These are phyloP conservation scores for Nepenthes gracilis DNA, from an alignment of 148 eudicot genomes.

Conservation along the genomic window DNA sequence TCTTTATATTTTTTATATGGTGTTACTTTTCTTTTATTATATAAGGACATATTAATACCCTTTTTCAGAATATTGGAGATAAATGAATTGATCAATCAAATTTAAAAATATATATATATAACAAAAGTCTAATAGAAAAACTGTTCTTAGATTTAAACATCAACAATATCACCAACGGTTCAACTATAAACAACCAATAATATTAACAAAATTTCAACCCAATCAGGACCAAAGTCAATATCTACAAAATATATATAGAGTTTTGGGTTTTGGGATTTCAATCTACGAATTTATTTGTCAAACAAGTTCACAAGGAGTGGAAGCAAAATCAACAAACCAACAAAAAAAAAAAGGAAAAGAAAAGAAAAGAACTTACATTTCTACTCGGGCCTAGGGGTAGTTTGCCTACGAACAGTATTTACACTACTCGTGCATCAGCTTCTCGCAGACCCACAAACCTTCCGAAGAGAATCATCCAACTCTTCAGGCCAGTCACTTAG, in stretches of 20 bases:
- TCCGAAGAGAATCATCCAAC: constrained; percentile 5
- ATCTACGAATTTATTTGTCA: constrained; percentile 28
- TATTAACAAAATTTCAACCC: too few species aligned
- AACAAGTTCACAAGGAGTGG: constrained; percentile 22
- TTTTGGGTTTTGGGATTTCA: not conserved
- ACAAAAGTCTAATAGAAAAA: too few species aligned
- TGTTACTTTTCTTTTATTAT: too few species aligned
- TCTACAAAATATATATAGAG: constrained; percentile 12
- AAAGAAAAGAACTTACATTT: constrained; percentile 12
- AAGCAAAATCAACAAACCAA: not conserved
- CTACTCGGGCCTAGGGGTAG: not conserved
- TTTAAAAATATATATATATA: too few species aligned
- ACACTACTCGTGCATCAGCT: constrained; percentile 22
- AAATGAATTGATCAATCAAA: too few species aligned
- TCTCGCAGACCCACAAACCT: constrained; percentile 13
- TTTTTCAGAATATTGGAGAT: too few species aligned
- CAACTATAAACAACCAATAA: too few species aligned
- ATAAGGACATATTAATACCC: too few species aligned
- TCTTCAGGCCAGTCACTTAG: constrained; percentile 8
- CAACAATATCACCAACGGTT: too few species aligned
- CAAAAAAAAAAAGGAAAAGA: constrained; percentile 4
- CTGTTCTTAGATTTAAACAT: too few species aligned
- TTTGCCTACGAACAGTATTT: constrained; percentile 49
- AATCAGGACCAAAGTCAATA: not conserved
- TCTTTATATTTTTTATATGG: too few species aligned